phyloP scores from a whole-genome alignment of 2,329 filamentous ascomycete species.

The Xylaria sp. region DNA sequence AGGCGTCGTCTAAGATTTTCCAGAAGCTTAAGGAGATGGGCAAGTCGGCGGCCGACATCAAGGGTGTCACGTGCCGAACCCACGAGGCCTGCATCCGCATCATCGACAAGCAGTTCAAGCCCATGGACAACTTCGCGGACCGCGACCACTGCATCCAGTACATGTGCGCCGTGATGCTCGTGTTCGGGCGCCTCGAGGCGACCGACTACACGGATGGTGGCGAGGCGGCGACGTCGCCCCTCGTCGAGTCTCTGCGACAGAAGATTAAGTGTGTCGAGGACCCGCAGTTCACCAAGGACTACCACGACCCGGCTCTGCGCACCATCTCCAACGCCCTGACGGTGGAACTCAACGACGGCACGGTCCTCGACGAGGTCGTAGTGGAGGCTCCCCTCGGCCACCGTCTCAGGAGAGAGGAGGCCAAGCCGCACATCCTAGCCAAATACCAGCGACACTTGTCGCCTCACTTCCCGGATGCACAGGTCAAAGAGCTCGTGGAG shows the following conservation, averaged over 20 bases:
- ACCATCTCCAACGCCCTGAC: slow-evolving; percentile 98
- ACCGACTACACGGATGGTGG: slow-evolving; percentile 92
- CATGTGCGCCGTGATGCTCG: slow-evolving; percentile 97
- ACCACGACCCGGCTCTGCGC: slow-evolving; percentile 92
- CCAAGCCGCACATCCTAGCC: slow-evolving; percentile 94
- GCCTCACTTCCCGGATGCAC: slow-evolving; percentile 80
- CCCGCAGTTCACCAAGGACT: slow-evolving; percentile 91
- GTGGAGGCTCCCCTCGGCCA: slow-evolving; percentile 96
- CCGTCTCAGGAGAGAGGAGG: slow-evolving; percentile 89
- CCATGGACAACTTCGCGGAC: slow-evolving; percentile 99
- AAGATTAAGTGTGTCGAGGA: slow-evolving; percentile 98
- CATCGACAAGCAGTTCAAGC: slow-evolving; percentile 99
- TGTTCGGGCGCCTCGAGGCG: slow-evolving; percentile 92
- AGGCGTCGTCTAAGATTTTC: slow-evolving; percentile 90
- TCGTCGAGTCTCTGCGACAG: slow-evolving; percentile 91
- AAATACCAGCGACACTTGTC: slow-evolving; percentile 95
- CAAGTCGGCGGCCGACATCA: slow-evolving; percentile 94
- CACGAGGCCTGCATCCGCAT: slow-evolving; percentile 99
- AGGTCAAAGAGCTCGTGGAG: slow-evolving; percentile 84
- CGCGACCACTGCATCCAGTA: slow-evolving; percentile 99
- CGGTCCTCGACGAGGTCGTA: slow-evolving; percentile 86
- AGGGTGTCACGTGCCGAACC: slow-evolving; percentile 90
- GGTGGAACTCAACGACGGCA: slow-evolving; percentile 94
- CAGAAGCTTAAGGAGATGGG: slow-evolving; percentile 83
- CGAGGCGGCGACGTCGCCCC: slow-evolving; percentile 88